Conservation (phyloP, 1,284 basidiomycete genomes). For the Ganoderma lingzhi region DNA sequence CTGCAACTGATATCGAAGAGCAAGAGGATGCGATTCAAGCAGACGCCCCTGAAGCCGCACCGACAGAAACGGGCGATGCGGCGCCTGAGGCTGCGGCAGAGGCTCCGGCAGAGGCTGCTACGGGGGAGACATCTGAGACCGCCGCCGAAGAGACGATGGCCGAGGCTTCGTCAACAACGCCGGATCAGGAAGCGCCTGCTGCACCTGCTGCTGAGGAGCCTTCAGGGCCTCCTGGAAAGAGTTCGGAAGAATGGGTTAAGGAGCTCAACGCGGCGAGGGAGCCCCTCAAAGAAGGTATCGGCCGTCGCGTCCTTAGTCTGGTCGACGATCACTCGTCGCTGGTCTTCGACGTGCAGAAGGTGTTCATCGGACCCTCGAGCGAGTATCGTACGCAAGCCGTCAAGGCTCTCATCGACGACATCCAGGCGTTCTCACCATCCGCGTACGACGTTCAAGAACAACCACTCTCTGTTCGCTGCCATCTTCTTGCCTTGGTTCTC, state of each 20-base stretch:
- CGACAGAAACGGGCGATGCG: conserved; percentile 9
- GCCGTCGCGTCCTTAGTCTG: conserved; percentile 75
- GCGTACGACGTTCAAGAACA: conserved; percentile 76
- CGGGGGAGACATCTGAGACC: background rate
- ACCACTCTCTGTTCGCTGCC: conserved; percentile 82
- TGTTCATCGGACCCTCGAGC: conserved; percentile 73
- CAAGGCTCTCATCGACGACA: conserved; percentile 74
- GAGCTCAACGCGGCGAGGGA: conserved; percentile 77
- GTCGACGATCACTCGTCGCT: conserved; percentile 90
- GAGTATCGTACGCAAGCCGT: conserved; percentile 70
- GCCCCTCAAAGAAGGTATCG: conserved; percentile 70
- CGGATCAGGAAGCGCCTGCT: conserved; percentile 13
- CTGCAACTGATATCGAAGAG: conserved; percentile 34
- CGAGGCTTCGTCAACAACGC: conserved; percentile 23
- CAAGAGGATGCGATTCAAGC: conserved; percentile 27
- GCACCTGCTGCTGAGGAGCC: conserved; percentile 32
- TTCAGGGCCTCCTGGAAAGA: conserved; percentile 48
- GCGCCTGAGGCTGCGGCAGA: conserved; percentile 3
- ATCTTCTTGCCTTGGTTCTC: conserved; percentile 86
- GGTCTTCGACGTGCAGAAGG: conserved; percentile 88
- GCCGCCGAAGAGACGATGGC: conserved; percentile 14
- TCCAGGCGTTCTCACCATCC: conserved; percentile 70
- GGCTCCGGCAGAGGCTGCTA: background rate
- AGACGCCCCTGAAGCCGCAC: conserved; percentile 30
- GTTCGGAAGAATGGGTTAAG: conserved; percentile 65